These are phyloP conservation scores for Yamadazyma jaroonii DNA, from an alignment of 1,139 yeast species.

Conservation along the genomic window DNA sequence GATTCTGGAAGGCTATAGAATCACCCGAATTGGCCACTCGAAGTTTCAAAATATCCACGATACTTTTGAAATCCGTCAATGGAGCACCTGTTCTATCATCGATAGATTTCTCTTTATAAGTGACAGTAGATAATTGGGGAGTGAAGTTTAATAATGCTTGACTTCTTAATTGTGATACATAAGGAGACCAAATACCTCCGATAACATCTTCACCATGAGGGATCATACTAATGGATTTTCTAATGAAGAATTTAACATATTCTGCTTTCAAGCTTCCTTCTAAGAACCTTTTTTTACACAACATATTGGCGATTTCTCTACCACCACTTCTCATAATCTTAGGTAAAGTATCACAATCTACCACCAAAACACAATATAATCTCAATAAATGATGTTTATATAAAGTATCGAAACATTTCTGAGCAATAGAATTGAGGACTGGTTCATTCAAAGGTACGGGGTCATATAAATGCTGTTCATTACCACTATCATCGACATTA, in stretches of 20 bases:
- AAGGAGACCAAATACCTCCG: constrained; percentile 86
- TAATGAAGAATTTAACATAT: constrained; percentile 76
- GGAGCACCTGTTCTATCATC: constrained; percentile 79
- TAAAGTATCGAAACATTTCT: constrained; percentile 68
- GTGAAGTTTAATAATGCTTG: constrained; percentile 42
- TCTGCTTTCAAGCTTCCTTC: constrained; percentile 75
- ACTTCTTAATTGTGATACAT: constrained; percentile 58
- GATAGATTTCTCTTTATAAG: constrained; percentile 65
- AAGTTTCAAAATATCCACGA: constrained; percentile 75
- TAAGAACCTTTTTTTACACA: constrained; percentile 77
- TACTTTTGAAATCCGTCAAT: constrained; percentile 67
- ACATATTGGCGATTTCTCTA: constrained; percentile 88
- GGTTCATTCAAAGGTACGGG: constrained; percentile 50
- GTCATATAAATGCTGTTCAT: constrained; percentile 14
- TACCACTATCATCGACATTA: constrained; percentile 8
- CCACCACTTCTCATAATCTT: constrained; percentile 82
- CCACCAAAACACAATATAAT: constrained; percentile 77
- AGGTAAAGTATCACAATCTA: constrained; percentile 81
- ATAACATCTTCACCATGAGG: constrained; percentile 76
- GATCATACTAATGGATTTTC: constrained; percentile 62
- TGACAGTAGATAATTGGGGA: constrained; percentile 70
- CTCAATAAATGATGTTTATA: constrained; percentile 71
- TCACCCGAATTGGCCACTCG: constrained; percentile 75
- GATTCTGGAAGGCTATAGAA: constrained; percentile 73
- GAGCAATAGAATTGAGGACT: constrained; percentile 69